These are phyloP conservation scores for Remersonia thermophila DNA, from an alignment of 2,329 filamentous ascomycete species.

Conservation along the genomic window DNA sequence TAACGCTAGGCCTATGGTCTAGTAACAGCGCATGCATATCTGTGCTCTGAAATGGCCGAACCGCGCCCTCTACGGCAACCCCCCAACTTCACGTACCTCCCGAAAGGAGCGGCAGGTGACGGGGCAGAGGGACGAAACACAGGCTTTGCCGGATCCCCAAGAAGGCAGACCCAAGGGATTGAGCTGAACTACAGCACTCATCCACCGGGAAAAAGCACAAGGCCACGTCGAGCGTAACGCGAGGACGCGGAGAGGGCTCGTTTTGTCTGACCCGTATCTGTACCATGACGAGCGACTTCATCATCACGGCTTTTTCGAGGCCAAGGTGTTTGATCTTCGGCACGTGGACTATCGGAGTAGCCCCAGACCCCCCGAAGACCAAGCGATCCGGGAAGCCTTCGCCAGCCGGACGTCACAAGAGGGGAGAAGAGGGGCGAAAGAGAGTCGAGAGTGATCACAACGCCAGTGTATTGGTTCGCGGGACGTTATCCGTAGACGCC, in stretches of 20 bases:
- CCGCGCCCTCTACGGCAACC: too few species aligned
- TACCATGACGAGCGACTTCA: slow-evolving; percentile 44
- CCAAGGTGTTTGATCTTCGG: slow-evolving; percentile 44
- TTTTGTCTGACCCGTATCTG: slow-evolving; percentile 54
- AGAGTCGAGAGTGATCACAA: slow-evolving; percentile 12
- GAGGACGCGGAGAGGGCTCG: background rate
- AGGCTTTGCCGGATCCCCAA: too few species aligned
- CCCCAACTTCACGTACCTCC: too few species aligned
- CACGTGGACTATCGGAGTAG: slow-evolving; percentile 45
- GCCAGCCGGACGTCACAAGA: slow-evolving; percentile 33
- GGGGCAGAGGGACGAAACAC: too few species aligned
- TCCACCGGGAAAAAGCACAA: too few species aligned
- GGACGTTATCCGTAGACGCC: slow-evolving; percentile 20
- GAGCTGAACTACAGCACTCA: too few species aligned
- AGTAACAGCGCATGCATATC: too few species aligned
- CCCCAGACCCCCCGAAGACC: slow-evolving; percentile 42
- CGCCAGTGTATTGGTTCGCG: slow-evolving; percentile 19
- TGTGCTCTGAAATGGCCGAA: too few species aligned
- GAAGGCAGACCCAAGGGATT: too few species aligned
- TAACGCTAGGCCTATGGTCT: too few species aligned
- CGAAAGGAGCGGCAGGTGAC: too few species aligned
- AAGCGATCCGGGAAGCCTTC: slow-evolving; percentile 40
- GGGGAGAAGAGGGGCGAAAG: background rate
- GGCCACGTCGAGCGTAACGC: background rate
- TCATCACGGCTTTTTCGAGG: slow-evolving; percentile 50